Percentiles rank a stretch among this genome's conserved stretches.
Conservation (phyloP, 2,329 filamentous ascomycete species). For the Clarireedia homoeocarpa region DNA sequence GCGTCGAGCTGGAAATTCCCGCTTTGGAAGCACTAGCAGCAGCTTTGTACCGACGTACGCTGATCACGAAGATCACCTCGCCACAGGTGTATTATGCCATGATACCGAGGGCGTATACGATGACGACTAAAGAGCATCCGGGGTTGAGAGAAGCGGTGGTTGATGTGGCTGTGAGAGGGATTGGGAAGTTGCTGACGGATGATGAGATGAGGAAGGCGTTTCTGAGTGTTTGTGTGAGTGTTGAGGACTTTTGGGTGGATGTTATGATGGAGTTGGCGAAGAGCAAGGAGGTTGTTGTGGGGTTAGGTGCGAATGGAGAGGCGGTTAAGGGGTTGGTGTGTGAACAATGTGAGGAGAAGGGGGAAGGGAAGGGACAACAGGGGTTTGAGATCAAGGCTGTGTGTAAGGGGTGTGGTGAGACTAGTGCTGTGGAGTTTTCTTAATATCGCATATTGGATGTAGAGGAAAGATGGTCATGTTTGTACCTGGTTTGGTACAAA, state of each 20-base stretch:
- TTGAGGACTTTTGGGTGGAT: conserved; percentile 18
- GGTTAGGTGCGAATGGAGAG: background rate
- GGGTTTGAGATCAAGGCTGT: conserved; percentile 10
- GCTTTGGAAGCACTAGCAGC: conserved; percentile 10
- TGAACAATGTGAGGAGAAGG: conserved; percentile 17
- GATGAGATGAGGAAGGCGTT: conserved; percentile 9
- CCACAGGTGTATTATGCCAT: conserved; percentile 7
- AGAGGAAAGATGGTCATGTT: background rate
- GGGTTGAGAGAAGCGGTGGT: conserved; percentile 13
- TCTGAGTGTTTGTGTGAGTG: conserved; percentile 8
- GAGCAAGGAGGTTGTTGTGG: conserved; percentile 1
- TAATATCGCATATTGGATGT: conserved; percentile 18
- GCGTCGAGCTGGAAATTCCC: conserved; percentile 10
- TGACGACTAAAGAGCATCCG: conserved; percentile 2
- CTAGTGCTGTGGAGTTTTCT: conserved; percentile 15
- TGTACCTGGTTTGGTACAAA: background rate
- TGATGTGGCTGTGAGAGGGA: conserved; percentile 15
- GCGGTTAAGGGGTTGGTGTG: conserved; percentile 12
- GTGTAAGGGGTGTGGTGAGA: conserved; percentile 19
- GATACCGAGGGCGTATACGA: conserved; percentile 12
- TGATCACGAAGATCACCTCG: conserved; percentile 11
- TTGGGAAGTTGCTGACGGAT: conserved; percentile 11
- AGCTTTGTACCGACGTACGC: conserved; percentile 10
- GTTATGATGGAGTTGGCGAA: conserved; percentile 9
- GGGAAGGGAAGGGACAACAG: conserved; percentile 5